Evolutionary conservation across 129 eudicot species (phyloP).

Genomic region (Deinandra increscens): DNA sequence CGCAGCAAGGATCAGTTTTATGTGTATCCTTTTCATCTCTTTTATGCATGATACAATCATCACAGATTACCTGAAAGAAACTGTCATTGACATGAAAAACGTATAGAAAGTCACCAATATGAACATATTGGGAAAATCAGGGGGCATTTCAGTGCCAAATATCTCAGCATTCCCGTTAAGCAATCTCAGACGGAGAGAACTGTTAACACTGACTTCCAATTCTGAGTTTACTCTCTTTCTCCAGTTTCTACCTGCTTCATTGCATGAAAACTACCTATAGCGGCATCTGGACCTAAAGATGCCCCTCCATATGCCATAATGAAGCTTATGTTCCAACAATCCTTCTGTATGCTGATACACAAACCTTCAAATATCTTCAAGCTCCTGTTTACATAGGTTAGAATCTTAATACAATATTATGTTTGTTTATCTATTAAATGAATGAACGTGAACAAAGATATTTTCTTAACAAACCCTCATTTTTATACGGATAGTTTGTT

Average conservation of each 20-base stretch:
- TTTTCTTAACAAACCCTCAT: too few species aligned
- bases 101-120: too few species aligned
- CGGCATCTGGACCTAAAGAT: conserved; percentile 37
- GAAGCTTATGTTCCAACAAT: conserved; percentile 18
- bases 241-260: conserved; percentile 74
- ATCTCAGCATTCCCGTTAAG: conserved; percentile 82
- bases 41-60: too few species aligned
- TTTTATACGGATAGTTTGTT: too few species aligned
- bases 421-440: too few species aligned
- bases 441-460: too few species aligned
- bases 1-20: neutral
- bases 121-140: too few species aligned
- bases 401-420: too few species aligned
- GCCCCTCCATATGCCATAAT: conserved; percentile 70
- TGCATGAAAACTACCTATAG: conserved; percentile 38
- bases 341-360: neutral
- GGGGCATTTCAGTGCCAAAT: conserved; percentile 95
- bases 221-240: conserved; percentile 84
- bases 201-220: conserved; percentile 68
- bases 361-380: conserved; percentile 22
- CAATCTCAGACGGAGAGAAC: conserved; percentile 64
- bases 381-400: too few species aligned
- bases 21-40: too few species aligned
- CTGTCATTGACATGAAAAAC: too few species aligned
- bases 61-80: too few species aligned